Conservation (phyloP, 2,329 filamentous ascomycete genomes). For the Cladophialophora yegresii region DNA sequence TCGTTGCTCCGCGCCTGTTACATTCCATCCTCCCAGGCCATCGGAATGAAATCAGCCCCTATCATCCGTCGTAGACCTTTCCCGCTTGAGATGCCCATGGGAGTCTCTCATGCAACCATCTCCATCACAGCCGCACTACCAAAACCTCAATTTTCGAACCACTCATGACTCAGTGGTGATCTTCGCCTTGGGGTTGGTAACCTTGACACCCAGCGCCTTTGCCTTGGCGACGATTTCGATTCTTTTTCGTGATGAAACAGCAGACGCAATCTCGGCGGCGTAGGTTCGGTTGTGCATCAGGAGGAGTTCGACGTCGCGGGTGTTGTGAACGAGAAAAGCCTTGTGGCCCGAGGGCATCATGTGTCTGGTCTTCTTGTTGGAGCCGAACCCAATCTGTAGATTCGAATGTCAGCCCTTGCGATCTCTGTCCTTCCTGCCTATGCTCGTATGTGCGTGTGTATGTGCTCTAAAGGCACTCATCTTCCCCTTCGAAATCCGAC, state of each 20-base stretch:
- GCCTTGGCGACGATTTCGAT: constrained; percentile 96
- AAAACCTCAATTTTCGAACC: constrained; percentile 40
- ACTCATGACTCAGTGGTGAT: constrained; percentile 84
- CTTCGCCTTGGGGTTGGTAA: constrained; percentile 99
- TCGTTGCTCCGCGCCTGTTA: constrained; percentile 11
- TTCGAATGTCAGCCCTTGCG: constrained; percentile 29
- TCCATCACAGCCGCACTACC: constrained; percentile 1
- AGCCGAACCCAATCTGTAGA: constrained; percentile 90
- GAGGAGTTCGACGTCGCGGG: constrained; percentile 91
- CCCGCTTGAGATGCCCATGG: constrained; percentile 12
- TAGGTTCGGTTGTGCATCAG: constrained; percentile 99
- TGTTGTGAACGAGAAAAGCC: constrained; percentile 98
- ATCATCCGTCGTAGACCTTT: constrained; percentile 17
- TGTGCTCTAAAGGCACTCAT: neutral
- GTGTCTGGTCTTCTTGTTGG: constrained; percentile 99
- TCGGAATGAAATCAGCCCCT: constrained; percentile 5
- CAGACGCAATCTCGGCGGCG: constrained; percentile 97
- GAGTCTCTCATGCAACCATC: constrained; percentile 16
- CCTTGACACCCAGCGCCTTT: constrained; percentile 98
- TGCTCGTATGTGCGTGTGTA: neutral
- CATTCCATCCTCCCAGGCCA: neutral
- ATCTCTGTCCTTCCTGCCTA: constrained; percentile 4
- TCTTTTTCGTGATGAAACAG: constrained; percentile 97
- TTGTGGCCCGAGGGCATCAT: constrained; percentile 99
- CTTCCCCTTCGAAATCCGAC: neutral